Percentiles rank a stretch among this genome's conserved stretches.
Conservation (phyloP, 2,329 filamentous ascomycete genomes). For the Pestalotiopsis sp. region DNA sequence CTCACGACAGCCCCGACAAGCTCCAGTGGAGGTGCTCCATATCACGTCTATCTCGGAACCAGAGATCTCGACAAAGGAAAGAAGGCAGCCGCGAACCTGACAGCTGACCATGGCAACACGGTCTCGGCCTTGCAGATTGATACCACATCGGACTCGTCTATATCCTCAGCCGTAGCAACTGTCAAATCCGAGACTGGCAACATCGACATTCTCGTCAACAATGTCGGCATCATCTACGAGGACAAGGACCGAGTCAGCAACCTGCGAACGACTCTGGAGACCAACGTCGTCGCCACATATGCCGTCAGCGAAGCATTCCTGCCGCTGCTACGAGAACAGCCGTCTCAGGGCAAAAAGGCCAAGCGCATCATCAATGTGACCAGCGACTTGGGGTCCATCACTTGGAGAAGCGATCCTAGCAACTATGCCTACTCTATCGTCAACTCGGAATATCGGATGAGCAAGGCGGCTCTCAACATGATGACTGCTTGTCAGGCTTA, state of each 20-base stretch:
- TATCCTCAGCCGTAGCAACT: slow-evolving; percentile 14
- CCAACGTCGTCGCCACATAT: slow-evolving; percentile 19
- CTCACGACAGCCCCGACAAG: slow-evolving; percentile 4
- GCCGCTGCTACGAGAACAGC: slow-evolving; percentile 15
- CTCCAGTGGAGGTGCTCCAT: slow-evolving; percentile 14
- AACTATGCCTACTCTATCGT: slow-evolving; percentile 9
- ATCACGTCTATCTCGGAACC: slow-evolving; percentile 21
- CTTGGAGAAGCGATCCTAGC: slow-evolving; percentile 12
- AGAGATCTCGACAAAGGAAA: slow-evolving; percentile 17
- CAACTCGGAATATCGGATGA: slow-evolving; percentile 18
- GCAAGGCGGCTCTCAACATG: slow-evolving; percentile 21
- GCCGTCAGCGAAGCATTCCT: slow-evolving; percentile 19
- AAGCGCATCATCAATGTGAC: slow-evolving; percentile 22
- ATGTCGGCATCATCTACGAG: slow-evolving; percentile 16
- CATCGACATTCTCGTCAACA: slow-evolving; percentile 22
- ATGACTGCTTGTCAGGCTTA: slow-evolving; percentile 19
- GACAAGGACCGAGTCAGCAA: slow-evolving; percentile 14
- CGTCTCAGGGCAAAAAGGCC: slow-evolving; percentile 9
- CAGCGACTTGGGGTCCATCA: slow-evolving; percentile 18
- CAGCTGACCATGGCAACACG: slow-evolving; percentile 14
- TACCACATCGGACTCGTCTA: slow-evolving; percentile 16
- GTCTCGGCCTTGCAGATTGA: slow-evolving; percentile 21
- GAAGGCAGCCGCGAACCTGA: slow-evolving; percentile 3
- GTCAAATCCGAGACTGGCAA: slow-evolving; percentile 16
- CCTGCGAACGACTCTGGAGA: slow-evolving; percentile 17